These are phyloP conservation scores for Aspergillus avenaceus DNA, from an alignment of 495 filamentous ascomycete species.

Conservation along the genomic window DNA sequence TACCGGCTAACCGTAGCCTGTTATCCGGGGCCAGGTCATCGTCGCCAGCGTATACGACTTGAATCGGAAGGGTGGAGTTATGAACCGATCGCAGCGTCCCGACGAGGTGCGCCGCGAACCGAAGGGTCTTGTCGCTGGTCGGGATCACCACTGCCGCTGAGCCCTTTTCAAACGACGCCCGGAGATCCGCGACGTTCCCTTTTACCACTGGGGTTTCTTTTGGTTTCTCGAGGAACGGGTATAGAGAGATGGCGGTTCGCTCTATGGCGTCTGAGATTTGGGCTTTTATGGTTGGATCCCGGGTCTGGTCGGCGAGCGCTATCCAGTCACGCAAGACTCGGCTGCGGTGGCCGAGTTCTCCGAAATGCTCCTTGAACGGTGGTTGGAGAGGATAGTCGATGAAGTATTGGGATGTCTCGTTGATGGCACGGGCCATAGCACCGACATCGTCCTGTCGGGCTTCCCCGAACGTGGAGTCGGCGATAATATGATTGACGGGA, in stretches of 20 bases:
- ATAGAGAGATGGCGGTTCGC: neutral
- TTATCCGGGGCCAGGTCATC: neutral
- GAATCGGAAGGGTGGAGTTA: slow-evolving; percentile 6
- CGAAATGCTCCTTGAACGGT: slow-evolving; percentile 5
- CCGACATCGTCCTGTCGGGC: too few species aligned
- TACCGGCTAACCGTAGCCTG: neutral
- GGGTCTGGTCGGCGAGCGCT: neutral
- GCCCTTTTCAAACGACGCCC: neutral
- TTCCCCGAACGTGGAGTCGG: neutral
- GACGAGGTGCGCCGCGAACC: slow-evolving; percentile 5
- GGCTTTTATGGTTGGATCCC: neutral
- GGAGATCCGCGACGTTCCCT: neutral
- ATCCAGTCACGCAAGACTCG: slow-evolving; percentile 6
- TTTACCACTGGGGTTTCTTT: neutral
- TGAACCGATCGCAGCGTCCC: slow-evolving; percentile 1
- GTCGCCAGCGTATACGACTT: slow-evolving; percentile 8
- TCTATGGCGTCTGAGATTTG: neutral
- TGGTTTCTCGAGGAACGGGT: slow-evolving; percentile 1
- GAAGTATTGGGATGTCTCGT: slow-evolving; percentile 4
- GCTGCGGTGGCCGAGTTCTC: slow-evolving; percentile 7
- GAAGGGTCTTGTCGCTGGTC: slow-evolving; percentile 6
- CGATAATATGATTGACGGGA: neutral
- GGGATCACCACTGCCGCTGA: slow-evolving; percentile 6
- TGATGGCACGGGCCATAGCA: neutral
- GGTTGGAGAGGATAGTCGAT: slow-evolving; percentile 6